phyloP scores from a whole-genome alignment of 2,329 filamentous ascomycete species.

The Davidsoniella eucalypti region DNA sequence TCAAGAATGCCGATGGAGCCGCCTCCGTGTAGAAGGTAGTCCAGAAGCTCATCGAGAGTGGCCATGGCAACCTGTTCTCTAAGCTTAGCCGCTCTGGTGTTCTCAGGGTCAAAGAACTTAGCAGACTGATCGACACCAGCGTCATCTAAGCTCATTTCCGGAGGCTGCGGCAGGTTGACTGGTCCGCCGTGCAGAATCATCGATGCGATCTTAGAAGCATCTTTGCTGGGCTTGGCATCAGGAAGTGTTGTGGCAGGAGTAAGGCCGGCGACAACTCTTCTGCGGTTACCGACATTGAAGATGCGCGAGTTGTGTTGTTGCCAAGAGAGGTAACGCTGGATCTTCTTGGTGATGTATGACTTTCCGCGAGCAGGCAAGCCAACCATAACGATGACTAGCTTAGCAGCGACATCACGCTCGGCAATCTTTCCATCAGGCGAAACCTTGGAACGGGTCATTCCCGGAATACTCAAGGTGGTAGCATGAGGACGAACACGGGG shows the following conservation, averaged over 20 bases:
- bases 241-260: conserved; percentile 17
- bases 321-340: conserved; percentile 91
- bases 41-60: conserved; percentile 78
- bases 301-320: conserved; percentile 90
- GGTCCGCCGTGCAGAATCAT: conserved; percentile 40
- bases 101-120: conserved; percentile 83
- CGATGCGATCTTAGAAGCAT: conserved; percentile 35
- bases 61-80: conserved; percentile 85
- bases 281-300: conserved; percentile 91
- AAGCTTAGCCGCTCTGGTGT: conserved; percentile 63
- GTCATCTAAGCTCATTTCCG: conserved; percentile 11
- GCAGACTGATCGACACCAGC: conserved; percentile 62
- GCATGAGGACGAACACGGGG: conserved; percentile 67
- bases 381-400: conserved; percentile 97
- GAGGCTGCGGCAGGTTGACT: conserved; percentile 19
- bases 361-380: conserved; percentile 89
- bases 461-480: conserved; percentile 91
- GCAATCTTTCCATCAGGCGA: conserved; percentile 93
- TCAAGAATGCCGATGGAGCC: conserved; percentile 92
- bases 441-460: conserved; percentile 85
- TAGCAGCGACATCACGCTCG: conserved; percentile 83
- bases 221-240: conserved; percentile 22
- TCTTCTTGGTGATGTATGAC: conserved; percentile 97
- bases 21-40: conserved; percentile 68
- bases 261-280: conserved; percentile 59